Evolutionary conservation across 192 early-diverging fungal genomes (phyloP), one percentile per base, ranked within the genome.

Genomic region (Mortierella hygrophila): DNA sequence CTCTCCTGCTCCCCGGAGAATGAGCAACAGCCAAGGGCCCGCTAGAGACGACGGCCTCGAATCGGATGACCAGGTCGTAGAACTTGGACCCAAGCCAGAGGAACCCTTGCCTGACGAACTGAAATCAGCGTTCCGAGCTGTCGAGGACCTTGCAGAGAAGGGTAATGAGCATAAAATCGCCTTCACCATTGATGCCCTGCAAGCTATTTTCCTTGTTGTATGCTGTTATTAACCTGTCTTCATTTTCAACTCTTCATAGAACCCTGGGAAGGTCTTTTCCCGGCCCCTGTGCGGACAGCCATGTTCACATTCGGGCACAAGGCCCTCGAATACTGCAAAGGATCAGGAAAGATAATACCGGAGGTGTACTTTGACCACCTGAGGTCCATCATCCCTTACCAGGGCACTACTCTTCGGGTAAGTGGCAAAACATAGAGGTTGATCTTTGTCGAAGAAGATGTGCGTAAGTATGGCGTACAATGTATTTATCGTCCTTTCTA

Each of bases 71-170:
- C 32, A 52, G 37, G 40, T 63, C 10, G 75, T 44, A 23, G 42
- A 74, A 38, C 74, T 35, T 20, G 37, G 38, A 38, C 23, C 72
- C 4, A 84, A 75, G 46, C 10, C 79, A 15, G 40, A 78, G 41
- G 78, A 80, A 15, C 88, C 90, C 23, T 29, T 91, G 29, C 78
- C 82, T 78, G 75, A 82, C 8, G 79, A 88, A 42, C 80, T 91
- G 0, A 55, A 86, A 41, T 57, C 41, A 32, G 57, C 85, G 0
- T 82, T 87, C 41, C 55, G 87, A 10, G 68, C 49, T 6, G 77
- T 91, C 8, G 79, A 76, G 26, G 74, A 73, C 1, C 78, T 88
- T 16, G 86, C 80, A 26, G 60, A 44, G 41, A 79, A 86, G 77
- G 89, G 89, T 90, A 78, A 26, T 41, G 8, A 15, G 37, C 69